Percentiles rank a stretch among this genome's conserved stretches.
These are phyloP conservation scores for Physocladia obscura DNA, from an alignment of 192 early-diverging fungal species.

Conservation along the genomic window DNA sequence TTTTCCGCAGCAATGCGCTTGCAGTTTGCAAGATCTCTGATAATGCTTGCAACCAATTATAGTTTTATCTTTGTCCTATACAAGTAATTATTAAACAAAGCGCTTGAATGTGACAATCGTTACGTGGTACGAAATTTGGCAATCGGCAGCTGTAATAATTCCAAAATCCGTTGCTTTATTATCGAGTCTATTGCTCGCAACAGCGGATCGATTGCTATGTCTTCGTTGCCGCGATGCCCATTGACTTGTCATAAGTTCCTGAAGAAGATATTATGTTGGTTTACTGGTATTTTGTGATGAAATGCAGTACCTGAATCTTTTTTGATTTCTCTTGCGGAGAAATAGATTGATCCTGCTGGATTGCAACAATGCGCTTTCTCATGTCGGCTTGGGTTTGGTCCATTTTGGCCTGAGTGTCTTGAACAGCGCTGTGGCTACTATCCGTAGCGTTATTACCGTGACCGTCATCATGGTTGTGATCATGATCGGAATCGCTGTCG, in stretches of 20 bases:
- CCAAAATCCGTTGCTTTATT: slow-evolving; percentile 36
- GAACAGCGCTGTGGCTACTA: not conserved
- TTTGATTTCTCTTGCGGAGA: slow-evolving; percentile 62
- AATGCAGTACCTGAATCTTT: slow-evolving; percentile 63
- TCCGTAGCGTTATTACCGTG: not conserved
- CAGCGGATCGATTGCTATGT: slow-evolving; percentile 18
- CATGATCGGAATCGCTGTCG: slow-evolving; percentile 7
- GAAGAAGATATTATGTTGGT: not conserved
- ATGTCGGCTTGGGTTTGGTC: slow-evolving; percentile 43
- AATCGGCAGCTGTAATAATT: slow-evolving; percentile 48
- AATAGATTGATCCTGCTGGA: slow-evolving; percentile 56
- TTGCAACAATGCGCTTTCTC: slow-evolving; percentile 65
- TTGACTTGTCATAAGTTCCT: slow-evolving; percentile 55
- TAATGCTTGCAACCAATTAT: slow-evolving; percentile 80
- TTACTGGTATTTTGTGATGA: not conserved
- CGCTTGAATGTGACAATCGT: not conserved
- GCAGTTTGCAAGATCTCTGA: slow-evolving; percentile 68
- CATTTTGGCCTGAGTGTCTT: not conserved
- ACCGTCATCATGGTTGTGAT: not conserved
- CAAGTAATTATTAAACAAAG: not conserved
- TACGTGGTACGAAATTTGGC: slow-evolving; percentile 49
- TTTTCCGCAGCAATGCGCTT: slow-evolving; percentile 72
- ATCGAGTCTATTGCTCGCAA: slow-evolving; percentile 38
- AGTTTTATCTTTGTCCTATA: slow-evolving; percentile 49
- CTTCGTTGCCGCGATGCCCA: slow-evolving; percentile 45